A percentile compares a stretch with the other conserved stretches of the same genome.
Conservation (phyloP, 2,329 filamentous ascomycete species). For the Hymenoscyphus occultus region DNA sequence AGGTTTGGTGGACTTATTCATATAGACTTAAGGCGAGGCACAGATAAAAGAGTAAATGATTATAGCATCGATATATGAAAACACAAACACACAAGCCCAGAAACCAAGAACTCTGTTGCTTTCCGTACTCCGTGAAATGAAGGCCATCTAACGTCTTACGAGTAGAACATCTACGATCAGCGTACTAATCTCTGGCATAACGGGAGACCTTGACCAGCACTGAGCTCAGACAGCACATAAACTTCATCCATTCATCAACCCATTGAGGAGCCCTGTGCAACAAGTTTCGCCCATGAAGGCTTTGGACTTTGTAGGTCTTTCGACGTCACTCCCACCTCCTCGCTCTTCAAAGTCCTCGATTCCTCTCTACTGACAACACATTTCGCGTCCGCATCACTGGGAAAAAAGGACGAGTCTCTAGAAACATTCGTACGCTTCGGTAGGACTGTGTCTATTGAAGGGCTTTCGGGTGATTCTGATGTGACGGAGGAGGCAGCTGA, state of each 20-base stretch:
- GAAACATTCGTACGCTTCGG: background rate
- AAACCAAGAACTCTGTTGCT: too few relatives aligned
- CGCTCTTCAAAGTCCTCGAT: background rate
- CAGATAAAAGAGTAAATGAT: too few relatives aligned
- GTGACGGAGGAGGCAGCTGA: conserved; percentile 17
- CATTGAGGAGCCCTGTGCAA: background rate
- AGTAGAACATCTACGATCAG: too few relatives aligned
- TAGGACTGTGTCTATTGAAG: background rate
- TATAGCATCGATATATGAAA: too few relatives aligned
- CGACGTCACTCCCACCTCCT: background rate
- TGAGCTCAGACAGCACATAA: background rate
- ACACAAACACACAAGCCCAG: too few relatives aligned
- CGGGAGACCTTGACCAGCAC: background rate
- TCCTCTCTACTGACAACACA: background rate
- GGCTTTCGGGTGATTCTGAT: background rate
- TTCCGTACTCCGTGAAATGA: too few relatives aligned
- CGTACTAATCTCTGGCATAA: background rate
- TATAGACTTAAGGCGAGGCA: too few relatives aligned
- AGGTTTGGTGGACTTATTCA: too few relatives aligned
- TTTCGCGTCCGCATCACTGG: background rate
- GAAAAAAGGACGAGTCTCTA: background rate
- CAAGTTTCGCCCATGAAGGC: background rate
- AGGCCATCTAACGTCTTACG: too few relatives aligned
- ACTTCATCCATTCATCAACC: background rate
- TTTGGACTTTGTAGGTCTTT: background rate